These are phyloP conservation scores for Pseudozyma tsukubaensis DNA, from an alignment of 1,284 basidiomycete genomes.

Conservation along the genomic window DNA sequence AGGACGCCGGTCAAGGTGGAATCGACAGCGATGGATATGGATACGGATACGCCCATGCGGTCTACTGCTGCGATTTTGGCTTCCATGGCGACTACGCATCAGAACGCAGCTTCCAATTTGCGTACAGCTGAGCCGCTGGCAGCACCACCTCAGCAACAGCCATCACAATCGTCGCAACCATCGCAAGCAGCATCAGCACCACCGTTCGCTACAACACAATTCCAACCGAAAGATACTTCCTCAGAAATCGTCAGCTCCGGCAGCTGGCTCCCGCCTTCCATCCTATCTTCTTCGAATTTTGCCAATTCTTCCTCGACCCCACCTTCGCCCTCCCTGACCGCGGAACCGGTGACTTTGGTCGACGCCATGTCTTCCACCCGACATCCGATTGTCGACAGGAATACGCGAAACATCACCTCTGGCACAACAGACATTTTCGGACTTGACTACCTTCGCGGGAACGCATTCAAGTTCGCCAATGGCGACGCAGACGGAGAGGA, in stretches of 20 bases:
- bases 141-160: not conserved
- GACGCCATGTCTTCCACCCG: slow-evolving; percentile 24
- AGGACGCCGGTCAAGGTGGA: slow-evolving; percentile 9
- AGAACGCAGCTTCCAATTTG: not conserved
- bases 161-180: not conserved
- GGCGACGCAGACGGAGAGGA: slow-evolving; percentile 7
- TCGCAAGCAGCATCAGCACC: not conserved
- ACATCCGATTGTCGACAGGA: slow-evolving; percentile 19
- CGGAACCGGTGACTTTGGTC: slow-evolving; percentile 18
- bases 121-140: not conserved
- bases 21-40: slow-evolving; percentile 6
- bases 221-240: not conserved
- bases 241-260: not conserved
- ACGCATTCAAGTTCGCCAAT: slow-evolving; percentile 8
- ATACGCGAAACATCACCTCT: not conserved
- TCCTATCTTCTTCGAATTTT: not conserved
- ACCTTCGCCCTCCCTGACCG: slow-evolving; percentile 9
- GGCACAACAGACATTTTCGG: not conserved
- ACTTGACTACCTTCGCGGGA: slow-evolving; percentile 4
- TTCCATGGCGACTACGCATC: not conserved
- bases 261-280: not conserved
- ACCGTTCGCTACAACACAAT: not conserved
- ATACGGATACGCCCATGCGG: slow-evolving; percentile 20
- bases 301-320: not conserved
- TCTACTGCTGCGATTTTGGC: not conserved